Base-by-base conservation (phyloP, 768 basidiomycete species). In the Russula emetica region DNA sequence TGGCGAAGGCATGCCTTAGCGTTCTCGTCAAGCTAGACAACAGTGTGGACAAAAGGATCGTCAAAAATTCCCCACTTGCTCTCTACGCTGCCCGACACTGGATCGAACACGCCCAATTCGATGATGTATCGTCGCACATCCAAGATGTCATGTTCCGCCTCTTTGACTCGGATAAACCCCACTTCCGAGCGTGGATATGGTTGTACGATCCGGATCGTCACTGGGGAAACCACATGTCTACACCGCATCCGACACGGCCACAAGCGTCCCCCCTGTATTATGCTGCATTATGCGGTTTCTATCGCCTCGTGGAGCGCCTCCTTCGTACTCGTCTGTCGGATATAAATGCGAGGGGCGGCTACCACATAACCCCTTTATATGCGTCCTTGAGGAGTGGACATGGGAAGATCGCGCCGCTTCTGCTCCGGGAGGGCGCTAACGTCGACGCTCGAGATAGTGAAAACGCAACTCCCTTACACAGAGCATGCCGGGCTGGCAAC, bases 11-110 rank as follows among this genome's bases (percentile, higher is more conserved):
- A 8, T 61, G 51, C 22, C 57, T 64, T 8, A 36, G 34, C n/a
- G 18, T 50, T 28, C 52, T 64, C 26, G 16, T 56, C 36, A 56
- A 26, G 28, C 42, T 63, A 3, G 55, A 62, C n/a, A 1, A 16
- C 2, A 16, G 1, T 4, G 22, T 62, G 28, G 38, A 57, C 30
- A 10, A 51, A 49, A 44, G 0, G n/a, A 6, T 0, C 2, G 30
- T 56, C 9, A 3, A 32, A 11, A 24, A 57, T 0, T 51, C 8
- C 18, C 62, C 62, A 13, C 50, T 63, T 28, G 30, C 50, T 1
- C 11, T 51, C n/a, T 63, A 63, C 34, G 62, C 55, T 42, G 62
- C 62, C 16, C 60, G 8, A 20, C 36, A 61, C 34, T 61, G 60
- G 60, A 26, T 55, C 6, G 45, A 49, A 20, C 61, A 62, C 24